phyloP scores from a whole-genome alignment of 2,329 filamentous ascomycete species.

The Calonectria honghensis region DNA sequence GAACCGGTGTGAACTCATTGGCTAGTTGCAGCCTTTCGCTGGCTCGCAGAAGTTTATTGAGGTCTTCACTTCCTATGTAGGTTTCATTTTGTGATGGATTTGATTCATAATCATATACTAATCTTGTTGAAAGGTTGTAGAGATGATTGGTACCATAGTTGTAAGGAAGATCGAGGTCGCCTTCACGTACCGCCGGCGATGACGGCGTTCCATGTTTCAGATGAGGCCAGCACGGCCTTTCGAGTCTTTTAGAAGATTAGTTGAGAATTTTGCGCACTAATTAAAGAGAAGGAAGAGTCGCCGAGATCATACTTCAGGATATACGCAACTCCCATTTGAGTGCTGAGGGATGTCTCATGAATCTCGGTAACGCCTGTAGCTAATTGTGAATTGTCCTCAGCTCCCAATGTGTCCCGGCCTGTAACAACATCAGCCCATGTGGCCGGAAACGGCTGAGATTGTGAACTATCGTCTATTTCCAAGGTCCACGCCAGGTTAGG shows the following conservation, averaged over 20 bases:
- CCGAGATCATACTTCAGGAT: background rate
- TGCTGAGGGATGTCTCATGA: background rate
- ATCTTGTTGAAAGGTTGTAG: conserved; percentile 7
- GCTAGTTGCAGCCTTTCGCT: background rate
- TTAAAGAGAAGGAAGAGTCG: background rate
- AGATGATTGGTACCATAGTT: background rate
- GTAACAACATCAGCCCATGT: background rate
- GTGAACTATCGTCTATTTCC: background rate
- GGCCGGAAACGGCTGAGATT: background rate
- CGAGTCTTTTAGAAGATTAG: background rate
- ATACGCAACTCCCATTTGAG: background rate
- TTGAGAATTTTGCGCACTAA: background rate
- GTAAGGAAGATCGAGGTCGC: background rate
- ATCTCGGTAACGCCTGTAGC: background rate
- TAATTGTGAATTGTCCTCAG: too few relatives aligned
- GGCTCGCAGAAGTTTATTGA: background rate
- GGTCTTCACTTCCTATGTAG: background rate
- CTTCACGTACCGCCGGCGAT: background rate
- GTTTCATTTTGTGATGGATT: background rate
- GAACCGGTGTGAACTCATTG: conserved; percentile 13
- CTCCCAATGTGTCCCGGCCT: background rate
- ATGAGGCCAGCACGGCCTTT: conserved; percentile 17
- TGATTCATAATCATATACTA: background rate
- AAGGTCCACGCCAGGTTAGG: background rate
- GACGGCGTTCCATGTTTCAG: background rate